Evolutionary conservation across 495 filamentous ascomycete genomes (phyloP).

Genomic region (Immersiella caudata): DNA sequence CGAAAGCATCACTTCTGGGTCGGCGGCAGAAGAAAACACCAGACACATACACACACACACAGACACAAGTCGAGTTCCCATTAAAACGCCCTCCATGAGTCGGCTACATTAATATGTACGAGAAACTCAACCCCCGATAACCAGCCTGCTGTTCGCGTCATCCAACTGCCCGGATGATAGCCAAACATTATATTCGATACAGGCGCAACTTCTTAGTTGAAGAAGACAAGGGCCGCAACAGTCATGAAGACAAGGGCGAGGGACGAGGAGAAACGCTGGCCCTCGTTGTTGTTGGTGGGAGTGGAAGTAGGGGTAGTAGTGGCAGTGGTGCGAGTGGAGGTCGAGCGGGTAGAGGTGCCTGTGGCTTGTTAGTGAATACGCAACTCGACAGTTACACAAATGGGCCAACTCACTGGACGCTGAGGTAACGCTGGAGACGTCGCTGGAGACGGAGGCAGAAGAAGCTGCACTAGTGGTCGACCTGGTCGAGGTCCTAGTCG

Average conservation of each 20-base stretch:
- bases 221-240: slow-evolving; percentile 41
- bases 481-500: slow-evolving; percentile 26
- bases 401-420: slow-evolving; percentile 5
- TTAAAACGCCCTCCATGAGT: background rate
- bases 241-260: slow-evolving; percentile 41
- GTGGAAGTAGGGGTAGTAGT: slow-evolving; percentile 30
- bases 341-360: background rate
- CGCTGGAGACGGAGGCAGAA: slow-evolving; percentile 24
- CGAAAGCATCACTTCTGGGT: background rate
- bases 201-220: slow-evolving; percentile 35
- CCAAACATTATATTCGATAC: background rate
- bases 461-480: slow-evolving; percentile 23
- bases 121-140: background rate
- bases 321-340: slow-evolving; percentile 29
- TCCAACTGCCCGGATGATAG: background rate
- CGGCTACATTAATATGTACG: background rate
- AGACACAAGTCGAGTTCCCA: background rate
- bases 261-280: slow-evolving; percentile 40
- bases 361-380: background rate
- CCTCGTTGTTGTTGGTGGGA: slow-evolving; percentile 33
- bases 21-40: background rate
- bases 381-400: background rate
- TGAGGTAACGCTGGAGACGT: slow-evolving; percentile 29
- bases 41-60: background rate
- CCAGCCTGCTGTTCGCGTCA: background rate